Percentiles rank a stretch among this genome's conserved stretches.
These are phyloP conservation scores for Dactylonectria estremocensis DNA, from an alignment of 2,329 filamentous ascomycete species.

Conservation along the genomic window DNA sequence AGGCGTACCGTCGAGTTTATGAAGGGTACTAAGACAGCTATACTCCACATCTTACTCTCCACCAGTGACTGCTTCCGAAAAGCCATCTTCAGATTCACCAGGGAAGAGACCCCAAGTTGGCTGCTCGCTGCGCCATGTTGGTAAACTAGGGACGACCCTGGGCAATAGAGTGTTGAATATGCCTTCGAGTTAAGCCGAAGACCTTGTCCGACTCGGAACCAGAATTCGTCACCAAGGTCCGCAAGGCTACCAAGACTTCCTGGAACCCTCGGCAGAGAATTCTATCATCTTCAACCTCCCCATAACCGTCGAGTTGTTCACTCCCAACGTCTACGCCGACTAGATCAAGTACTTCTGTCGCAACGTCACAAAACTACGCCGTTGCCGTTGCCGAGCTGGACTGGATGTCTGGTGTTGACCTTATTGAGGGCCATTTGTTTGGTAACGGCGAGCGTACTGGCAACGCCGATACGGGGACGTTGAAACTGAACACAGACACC, in stretches of 20 bases:
- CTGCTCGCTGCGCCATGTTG: slow-evolving; percentile 87
- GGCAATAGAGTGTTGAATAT: slow-evolving; percentile 75
- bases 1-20: slow-evolving; percentile 90
- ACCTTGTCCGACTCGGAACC: slow-evolving; percentile 92
- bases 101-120: slow-evolving; percentile 87
- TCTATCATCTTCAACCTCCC: slow-evolving; percentile 98
- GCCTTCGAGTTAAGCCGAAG: slow-evolving; percentile 88
- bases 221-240: slow-evolving; percentile 86
- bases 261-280: slow-evolving; percentile 85
- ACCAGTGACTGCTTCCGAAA: slow-evolving; percentile 96
- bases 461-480: slow-evolving; percentile 94
- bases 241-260: slow-evolving; percentile 92
- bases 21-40: slow-evolving; percentile 90
- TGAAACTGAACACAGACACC: slow-evolving; percentile 96
- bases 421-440: slow-evolving; percentile 92
- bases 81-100: slow-evolving; percentile 88
- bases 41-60: slow-evolving; percentile 95
- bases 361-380: slow-evolving; percentile 88
- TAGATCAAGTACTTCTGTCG: slow-evolving; percentile 96
- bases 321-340: slow-evolving; percentile 96
- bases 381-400: slow-evolving; percentile 92
- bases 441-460: slow-evolving; percentile 96
- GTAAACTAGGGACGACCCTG: slow-evolving; percentile 86
- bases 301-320: slow-evolving; percentile 94
- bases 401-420: slow-evolving; percentile 95